A percentile compares a stretch with the other conserved stretches of the same genome.
These are phyloP conservation scores for Trifolium dubium DNA, from an alignment of 306 rosid species.

Conservation along the genomic window DNA sequence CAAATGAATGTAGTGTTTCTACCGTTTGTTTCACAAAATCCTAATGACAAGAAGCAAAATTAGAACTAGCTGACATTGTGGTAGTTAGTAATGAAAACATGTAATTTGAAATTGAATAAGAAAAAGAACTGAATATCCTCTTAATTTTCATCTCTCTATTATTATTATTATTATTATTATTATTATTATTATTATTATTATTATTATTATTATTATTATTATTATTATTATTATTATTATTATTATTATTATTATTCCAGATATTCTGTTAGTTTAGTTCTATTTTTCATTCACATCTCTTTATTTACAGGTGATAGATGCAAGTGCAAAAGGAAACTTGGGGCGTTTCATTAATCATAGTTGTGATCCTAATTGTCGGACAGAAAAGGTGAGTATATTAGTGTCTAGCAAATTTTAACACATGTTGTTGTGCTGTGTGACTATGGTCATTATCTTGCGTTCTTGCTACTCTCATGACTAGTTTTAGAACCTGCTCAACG, in stretches of 20 bases:
- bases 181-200: slow-evolving; percentile 12
- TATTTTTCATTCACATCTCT: slow-evolving; percentile 32
- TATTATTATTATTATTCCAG: background rate
- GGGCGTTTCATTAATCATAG: slow-evolving; percentile 99
- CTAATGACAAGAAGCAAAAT: background rate
- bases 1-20: slow-evolving; percentile 6
- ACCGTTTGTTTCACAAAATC: background rate
- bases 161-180: slow-evolving; percentile 14
- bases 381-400: slow-evolving; percentile 78
- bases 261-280: background rate
- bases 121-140: background rate
- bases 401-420: background rate
- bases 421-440: background rate
- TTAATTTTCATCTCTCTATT: slow-evolving; percentile 11
- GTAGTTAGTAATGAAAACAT: background rate
- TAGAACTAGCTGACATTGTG: background rate
- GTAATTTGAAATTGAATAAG: background rate
- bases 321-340: slow-evolving; percentile 97
- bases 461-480: slow-evolving; percentile 6
- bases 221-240: slow-evolving; percentile 21
- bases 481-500: background rate
- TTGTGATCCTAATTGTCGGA: slow-evolving; percentile 96
- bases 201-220: background rate
- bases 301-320: slow-evolving; percentile 91
- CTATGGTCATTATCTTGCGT: background rate